Percentiles rank a stretch among this genome's conserved stretches.
phyloP scores from a whole-genome alignment of 2,329 filamentous ascomycete species.

The Botrytis tulipae region DNA sequence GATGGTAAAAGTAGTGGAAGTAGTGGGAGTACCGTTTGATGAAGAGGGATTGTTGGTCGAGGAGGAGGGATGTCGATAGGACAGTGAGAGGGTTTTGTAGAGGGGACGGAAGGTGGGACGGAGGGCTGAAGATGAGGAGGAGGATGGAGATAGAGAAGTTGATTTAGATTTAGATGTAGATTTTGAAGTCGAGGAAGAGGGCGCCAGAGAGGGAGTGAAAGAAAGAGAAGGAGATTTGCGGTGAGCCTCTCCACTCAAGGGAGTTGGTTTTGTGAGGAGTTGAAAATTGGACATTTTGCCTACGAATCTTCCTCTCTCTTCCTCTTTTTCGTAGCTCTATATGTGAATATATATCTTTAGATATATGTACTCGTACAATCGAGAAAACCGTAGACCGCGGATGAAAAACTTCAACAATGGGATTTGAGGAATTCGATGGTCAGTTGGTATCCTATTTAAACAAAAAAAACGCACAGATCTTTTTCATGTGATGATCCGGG shows the following conservation, averaged over 20 bases:
- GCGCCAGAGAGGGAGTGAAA: slow-evolving; percentile 25
- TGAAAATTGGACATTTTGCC: not conserved
- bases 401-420: not conserved
- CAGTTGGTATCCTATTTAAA: not conserved
- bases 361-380: not conserved
- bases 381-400: not conserved
- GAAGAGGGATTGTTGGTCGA: slow-evolving; percentile 26
- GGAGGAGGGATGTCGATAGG: not conserved
- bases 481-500: not conserved
- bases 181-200: slow-evolving; percentile 19
- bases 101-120: slow-evolving; percentile 24
- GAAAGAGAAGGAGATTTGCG: slow-evolving; percentile 13
- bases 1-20: slow-evolving; percentile 24
- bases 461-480: not conserved
- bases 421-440: not conserved
- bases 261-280: slow-evolving; percentile 25
- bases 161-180: slow-evolving; percentile 24
- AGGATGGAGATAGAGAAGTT: slow-evolving; percentile 22
- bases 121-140: not conserved
- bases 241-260: slow-evolving; percentile 16
- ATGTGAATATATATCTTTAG: not conserved
- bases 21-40: slow-evolving; percentile 16
- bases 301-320: not conserved
- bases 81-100: slow-evolving; percentile 27
- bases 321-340: not conserved